Base-by-base conservation (phyloP, 331 rosid species). In the Phaseolus coccineus region DNA sequence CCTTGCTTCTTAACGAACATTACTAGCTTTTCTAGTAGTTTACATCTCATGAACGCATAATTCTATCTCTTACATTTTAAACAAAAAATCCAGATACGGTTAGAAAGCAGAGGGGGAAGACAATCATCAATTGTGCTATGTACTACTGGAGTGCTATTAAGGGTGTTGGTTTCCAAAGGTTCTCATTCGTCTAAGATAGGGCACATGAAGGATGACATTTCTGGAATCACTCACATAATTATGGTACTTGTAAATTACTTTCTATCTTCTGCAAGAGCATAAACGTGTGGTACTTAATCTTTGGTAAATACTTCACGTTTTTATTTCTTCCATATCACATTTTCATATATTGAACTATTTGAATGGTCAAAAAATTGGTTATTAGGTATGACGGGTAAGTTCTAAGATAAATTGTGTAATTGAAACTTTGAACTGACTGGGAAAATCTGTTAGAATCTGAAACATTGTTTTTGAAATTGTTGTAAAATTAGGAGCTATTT, bases 31-130 rank as follows among this genome's bases (percentile, higher is more conserved):
- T 53, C 69, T 69, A 12, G 63, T 61, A 74, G 72, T 75, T 74
- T 76, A 28, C 74, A 61, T 44, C 33, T 74, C 77, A 30, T 50
- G n/a, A 30, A 31, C 57, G 52, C 40, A 14, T 48, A 44, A 40
- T 44, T 57, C 19, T 19, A 12, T 83, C 64, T 79, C 66, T 37
- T 65, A 42, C 68, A 50, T 51, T 52, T 64, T 64, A 71, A 62
- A 77, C 66, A 55, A 67, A 66, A 62, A 82, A 85, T 89, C 79
- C 86, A 96, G 99, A 91, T 93, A 82, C 97, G 98, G 66, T 86
- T 93, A 80, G 98, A 96, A 82, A 87, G 89, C 82, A 88, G 35
- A 82, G 99, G 98, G 62, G 99, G 99, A 67, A 90, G 81, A 82
- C 78, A 88, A 52, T 89, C 99, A 31, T 96, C 99, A 66, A 53